Base-by-base conservation (phyloP, 306 rosid genomes). In the Mimosa bimucronata region DNA sequence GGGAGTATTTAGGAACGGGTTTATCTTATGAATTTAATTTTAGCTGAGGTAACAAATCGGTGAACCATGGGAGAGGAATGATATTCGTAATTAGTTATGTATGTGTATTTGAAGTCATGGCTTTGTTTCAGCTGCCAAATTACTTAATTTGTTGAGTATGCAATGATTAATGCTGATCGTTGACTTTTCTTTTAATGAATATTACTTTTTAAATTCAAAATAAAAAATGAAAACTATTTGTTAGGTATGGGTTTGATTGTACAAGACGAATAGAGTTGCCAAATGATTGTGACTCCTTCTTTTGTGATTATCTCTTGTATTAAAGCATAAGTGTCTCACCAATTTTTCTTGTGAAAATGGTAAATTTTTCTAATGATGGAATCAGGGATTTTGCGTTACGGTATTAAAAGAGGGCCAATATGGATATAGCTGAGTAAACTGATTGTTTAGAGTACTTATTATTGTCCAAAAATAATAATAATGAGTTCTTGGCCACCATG, bases 221-320 rank as follows among this genome's bases (percentile, higher is more conserved):
- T 3, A 2, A 9, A 23, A 57, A 7, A n/a, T 50, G n/a, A 66
- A 38, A 66, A 9, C 0, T 48, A 3, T 3, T 77, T 60, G 73
- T 74, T 86, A 74, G 83, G 85, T 80, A 61, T 79, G 74, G 70
- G 45, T 65, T 82, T 71, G 82, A 60, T 79, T 44, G 68, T 73
- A 65, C 7, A 29, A n/a, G 80, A 74, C 38, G 57, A 70, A 77
- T 71, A 62, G 69, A 34, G 62, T 76, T 82, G 74, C 77, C 60
- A 58, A 34, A 23, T 44, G 89, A 83, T 77, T 77, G 81, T 9
- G 81, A 86, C 85, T 42, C 21, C 60, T 70, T 16, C 67, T 34
- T 70, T 66, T 52, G 62, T 79, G 50, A 40, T 62, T 86, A 73
- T 73, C 75, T 69, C 75, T 15, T 21, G 57, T 60, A 21, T 40